Evolutionary conservation across 2,329 filamentous ascomycete species (phyloP).

Genomic region (Fusarium lateritium): DNA sequence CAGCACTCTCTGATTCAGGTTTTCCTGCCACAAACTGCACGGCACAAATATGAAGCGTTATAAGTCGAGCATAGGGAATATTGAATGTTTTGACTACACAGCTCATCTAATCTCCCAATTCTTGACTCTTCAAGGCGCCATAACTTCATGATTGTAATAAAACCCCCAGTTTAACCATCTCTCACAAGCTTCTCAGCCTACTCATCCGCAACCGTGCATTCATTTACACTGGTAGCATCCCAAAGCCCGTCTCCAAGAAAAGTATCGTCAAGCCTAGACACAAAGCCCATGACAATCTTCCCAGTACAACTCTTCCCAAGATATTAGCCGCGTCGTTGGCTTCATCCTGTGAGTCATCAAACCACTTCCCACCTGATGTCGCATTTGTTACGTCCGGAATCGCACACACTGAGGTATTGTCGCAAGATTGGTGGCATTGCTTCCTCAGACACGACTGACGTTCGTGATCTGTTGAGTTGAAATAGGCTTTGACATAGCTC

Average conservation of each 20-base stretch:
- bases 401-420: slow-evolving; percentile 41
- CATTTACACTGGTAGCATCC: slow-evolving; percentile 1
- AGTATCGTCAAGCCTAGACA: not conserved
- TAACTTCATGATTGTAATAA: not conserved
- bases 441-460: slow-evolving; percentile 23
- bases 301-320: not conserved
- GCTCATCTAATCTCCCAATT: not conserved
- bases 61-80: not conserved
- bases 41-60: not conserved
- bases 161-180: not conserved
- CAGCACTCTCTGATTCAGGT: slow-evolving; percentile 26
- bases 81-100: not conserved
- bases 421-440: slow-evolving; percentile 29
- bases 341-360: slow-evolving; percentile 13
- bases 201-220: not conserved
- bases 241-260: not conserved
- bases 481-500: slow-evolving; percentile 83
- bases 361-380: slow-evolving; percentile 42
- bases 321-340: not conserved
- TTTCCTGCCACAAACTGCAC: slow-evolving; percentile 7
- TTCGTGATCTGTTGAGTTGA: slow-evolving; percentile 73
- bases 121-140: not conserved
- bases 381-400: slow-evolving; percentile 46
- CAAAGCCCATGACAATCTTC: not conserved
- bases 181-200: not conserved